Evolutionary conservation across 2,329 filamentous ascomycete genomes (phyloP), one percentile per base, ranked within the genome.

Genomic region (Cladosporium cucumerinum): DNA sequence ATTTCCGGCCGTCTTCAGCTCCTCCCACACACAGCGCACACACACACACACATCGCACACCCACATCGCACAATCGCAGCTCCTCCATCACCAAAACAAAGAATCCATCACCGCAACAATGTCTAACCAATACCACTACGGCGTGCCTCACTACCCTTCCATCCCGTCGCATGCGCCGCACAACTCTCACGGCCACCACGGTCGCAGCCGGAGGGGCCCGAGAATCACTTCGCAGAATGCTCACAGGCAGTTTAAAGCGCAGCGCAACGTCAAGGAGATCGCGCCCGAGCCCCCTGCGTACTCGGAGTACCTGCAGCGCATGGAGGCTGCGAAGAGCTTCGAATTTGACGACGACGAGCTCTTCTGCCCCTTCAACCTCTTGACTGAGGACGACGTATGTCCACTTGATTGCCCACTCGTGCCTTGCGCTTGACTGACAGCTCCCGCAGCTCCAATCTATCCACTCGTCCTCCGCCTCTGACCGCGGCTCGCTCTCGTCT

Each of bases 281-380:
- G 81, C 92, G 69, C 88, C 88, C 72, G 93, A 96, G 78, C 85
- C 89, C n/a, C 87, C 87, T 23, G 86, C 88, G 59, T 83, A 96
- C 66, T 85, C 86, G 67, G 87, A 88, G 68, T 97, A 96, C 82
- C 90, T 94, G 72, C 87, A 87, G 71, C 89, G 93, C 75, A 96
- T 96, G 72, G 93, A 98, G 81, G 91, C 92, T 69, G 92, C 91
- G 66, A 88, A 93, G 66, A 97, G 93, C 11, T 98, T 98, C 75
- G 94, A 98, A 72, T 85, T 98, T 68, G 94, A 97, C 75, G 94
- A 98, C 77, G 94, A 98, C 77, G 85, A 97, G 81, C 90, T 97
- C 79, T 98, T 98, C 79, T 97, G 93, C 80, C 94, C 94, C 1
- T 82, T 83, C 68, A 88, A 89, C 77, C 86, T 98, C 72, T 83